Evolutionary conservation across 345 rosid genomes (phyloP).

Genomic region (Populus alba): DNA sequence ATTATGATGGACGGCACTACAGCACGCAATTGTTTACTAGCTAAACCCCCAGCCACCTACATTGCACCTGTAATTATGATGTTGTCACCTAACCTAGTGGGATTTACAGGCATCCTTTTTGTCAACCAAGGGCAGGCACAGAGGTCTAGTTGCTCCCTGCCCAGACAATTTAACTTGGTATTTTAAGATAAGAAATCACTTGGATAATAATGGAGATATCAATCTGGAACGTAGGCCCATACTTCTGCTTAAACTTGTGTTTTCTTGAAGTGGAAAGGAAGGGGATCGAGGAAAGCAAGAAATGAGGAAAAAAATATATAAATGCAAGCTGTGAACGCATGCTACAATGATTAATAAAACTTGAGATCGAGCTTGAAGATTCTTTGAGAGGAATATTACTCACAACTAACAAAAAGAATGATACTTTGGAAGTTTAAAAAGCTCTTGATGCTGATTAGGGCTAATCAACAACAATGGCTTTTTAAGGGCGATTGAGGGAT

Average conservation of each 20-base stretch:
- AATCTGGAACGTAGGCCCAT: not conserved
- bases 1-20: not conserved
- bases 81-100: not conserved
- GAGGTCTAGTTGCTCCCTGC: not conserved
- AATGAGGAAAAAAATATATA: not conserved
- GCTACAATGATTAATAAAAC: not conserved
- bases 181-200: not conserved
- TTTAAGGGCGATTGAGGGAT: not conserved
- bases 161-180: not conserved
- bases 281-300: not conserved
- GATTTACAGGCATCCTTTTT: not conserved
- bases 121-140: not conserved
- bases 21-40: not conserved
- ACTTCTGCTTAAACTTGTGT: not conserved
- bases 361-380: not conserved
- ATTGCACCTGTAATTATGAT: not conserved
- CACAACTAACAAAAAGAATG: not conserved
- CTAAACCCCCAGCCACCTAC: not conserved
- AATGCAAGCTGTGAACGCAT: not conserved
- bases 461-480: constrained; percentile 2
- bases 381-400: constrained; percentile 14
- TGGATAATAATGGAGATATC: not conserved
- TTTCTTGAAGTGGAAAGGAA: constrained; percentile 7
- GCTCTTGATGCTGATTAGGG: not conserved
- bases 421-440: not conserved